phyloP scores from a whole-genome alignment of 1,139 yeast genomes.

The Yamadazyma oceani region DNA sequence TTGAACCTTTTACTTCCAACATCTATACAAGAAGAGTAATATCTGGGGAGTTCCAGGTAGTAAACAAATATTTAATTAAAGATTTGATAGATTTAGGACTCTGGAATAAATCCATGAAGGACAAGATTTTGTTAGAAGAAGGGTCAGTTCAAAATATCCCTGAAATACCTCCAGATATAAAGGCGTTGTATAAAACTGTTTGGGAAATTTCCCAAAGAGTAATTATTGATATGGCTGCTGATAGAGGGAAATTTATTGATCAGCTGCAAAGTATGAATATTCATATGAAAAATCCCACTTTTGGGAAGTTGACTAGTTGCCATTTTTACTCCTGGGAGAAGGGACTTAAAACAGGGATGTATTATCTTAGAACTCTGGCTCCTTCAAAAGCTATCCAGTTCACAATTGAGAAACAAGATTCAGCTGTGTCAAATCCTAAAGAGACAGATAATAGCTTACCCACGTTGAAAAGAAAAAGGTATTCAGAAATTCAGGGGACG shows the following conservation, averaged over 20 bases:
- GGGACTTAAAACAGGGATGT: slow-evolving; percentile 98
- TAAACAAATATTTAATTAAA: slow-evolving; percentile 76
- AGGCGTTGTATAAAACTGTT: slow-evolving; percentile 84
- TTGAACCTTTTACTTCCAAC: slow-evolving; percentile 89
- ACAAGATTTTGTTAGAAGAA: slow-evolving; percentile 70
- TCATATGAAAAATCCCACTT: slow-evolving; percentile 81
- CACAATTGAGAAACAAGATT: slow-evolving; percentile 56
- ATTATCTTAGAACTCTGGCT: slow-evolving; percentile 92
- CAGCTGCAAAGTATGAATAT: slow-evolving; percentile 93
- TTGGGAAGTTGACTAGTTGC: slow-evolving; percentile 95
- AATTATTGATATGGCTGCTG: slow-evolving; percentile 94
- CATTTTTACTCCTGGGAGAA: slow-evolving; percentile 97
- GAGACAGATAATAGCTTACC: too few species aligned
- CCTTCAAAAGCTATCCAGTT: slow-evolving; percentile 94
- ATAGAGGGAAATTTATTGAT: slow-evolving; percentile 88
- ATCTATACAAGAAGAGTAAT: slow-evolving; percentile 83
- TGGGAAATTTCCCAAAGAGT: slow-evolving; percentile 94
- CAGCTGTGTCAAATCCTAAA: slow-evolving; percentile 1
- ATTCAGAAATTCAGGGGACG: slow-evolving; percentile 14
- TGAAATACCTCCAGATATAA: slow-evolving; percentile 74
- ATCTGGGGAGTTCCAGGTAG: slow-evolving; percentile 88
- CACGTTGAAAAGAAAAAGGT: slow-evolving; percentile 22
- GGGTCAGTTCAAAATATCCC: slow-evolving; percentile 85
- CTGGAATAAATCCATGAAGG: slow-evolving; percentile 82
- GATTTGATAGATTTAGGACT: slow-evolving; percentile 82